A percentile compares a stretch with the other conserved stretches of the same genome.
Evolutionary conservation across 257 asterid species (phyloP).

Genomic region (Gentiana macrophylla): DNA sequence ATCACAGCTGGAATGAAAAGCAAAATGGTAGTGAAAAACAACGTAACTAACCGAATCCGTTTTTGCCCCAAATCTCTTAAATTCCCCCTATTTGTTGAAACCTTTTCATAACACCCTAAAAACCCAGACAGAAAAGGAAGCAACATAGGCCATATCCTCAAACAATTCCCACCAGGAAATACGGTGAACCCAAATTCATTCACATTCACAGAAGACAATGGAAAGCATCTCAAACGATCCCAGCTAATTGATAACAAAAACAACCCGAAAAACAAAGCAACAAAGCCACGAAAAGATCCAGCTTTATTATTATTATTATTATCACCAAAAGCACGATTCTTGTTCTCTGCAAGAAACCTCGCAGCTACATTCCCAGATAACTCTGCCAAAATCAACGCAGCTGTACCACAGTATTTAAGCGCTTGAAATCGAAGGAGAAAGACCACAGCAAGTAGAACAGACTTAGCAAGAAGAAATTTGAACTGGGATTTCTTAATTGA

Average conservation of each 20-base stretch:
- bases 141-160: slow-evolving; percentile 85
- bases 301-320: slow-evolving; percentile 5
- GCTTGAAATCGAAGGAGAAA: slow-evolving; percentile 61
- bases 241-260: slow-evolving; percentile 69
- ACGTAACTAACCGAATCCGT: slow-evolving; percentile 51
- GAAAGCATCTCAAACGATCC: slow-evolving; percentile 92
- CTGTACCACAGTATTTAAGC: slow-evolving; percentile 75
- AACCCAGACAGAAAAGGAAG: slow-evolving; percentile 79
- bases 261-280: slow-evolving; percentile 48
- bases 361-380: slow-evolving; percentile 69
- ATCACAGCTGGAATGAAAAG: slow-evolving; percentile 67
- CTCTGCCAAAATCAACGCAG: slow-evolving; percentile 89
- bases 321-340: slow-evolving; percentile 23
- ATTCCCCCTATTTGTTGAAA: slow-evolving; percentile 46
- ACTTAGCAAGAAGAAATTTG: slow-evolving; percentile 30
- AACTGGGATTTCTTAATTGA: slow-evolving; percentile 36
- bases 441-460: too few relatives aligned
- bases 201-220: slow-evolving; percentile 58
- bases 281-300: slow-evolving; percentile 57
- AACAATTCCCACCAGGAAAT: slow-evolving; percentile 54
- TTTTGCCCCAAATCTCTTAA: slow-evolving; percentile 58
- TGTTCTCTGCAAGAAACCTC: slow-evolving; percentile 48
- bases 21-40: slow-evolving; percentile 56
- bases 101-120: slow-evolving; percentile 65
- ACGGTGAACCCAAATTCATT: slow-evolving; percentile 28